phyloP scores from a whole-genome alignment of 1,284 basidiomycete genomes.

The Coniferiporia weirii region DNA sequence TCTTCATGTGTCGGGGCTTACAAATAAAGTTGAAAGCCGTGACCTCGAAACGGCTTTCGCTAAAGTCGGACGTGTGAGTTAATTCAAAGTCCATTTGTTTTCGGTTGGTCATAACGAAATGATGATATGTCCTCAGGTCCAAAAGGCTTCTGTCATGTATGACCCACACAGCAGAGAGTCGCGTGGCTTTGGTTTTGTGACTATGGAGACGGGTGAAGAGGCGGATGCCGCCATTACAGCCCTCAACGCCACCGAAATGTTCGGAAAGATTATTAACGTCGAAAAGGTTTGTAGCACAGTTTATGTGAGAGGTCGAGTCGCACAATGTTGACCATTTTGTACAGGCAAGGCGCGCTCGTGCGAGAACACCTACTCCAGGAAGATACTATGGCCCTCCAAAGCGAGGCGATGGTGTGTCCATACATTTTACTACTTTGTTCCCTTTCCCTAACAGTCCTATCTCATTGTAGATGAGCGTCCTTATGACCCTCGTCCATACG shows the following conservation, averaged over 20 bases:
- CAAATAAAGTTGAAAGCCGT: conserved; percentile 74
- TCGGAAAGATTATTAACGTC: conserved; percentile 82
- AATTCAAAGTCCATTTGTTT: background rate
- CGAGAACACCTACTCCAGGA: conserved; percentile 92
- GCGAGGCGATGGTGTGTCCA: conserved; percentile 52
- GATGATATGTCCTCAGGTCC: conserved; percentile 43
- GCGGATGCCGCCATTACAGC: conserved; percentile 86
- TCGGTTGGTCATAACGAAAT: background rate
- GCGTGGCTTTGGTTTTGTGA: conserved; percentile 97
- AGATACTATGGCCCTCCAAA: conserved; percentile 92
- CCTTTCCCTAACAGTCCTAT: background rate
- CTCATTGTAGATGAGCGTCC: conserved; percentile 54
- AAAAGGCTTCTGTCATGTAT: conserved; percentile 92
- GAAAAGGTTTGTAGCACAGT: conserved; percentile 60
- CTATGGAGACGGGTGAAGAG: conserved; percentile 83
- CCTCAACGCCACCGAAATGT: conserved; percentile 77
- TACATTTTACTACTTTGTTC: conserved; percentile 8
- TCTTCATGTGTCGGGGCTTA: conserved; percentile 89
- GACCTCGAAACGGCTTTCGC: conserved; percentile 85
- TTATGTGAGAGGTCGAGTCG: conserved; percentile 14
- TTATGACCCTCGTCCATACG: conserved; percentile 78
- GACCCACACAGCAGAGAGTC: conserved; percentile 96
- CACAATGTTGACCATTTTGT: conserved; percentile 1
- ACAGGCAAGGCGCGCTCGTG: conserved; percentile 89
- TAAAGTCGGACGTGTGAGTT: conserved; percentile 83